phyloP scores from a whole-genome alignment of 305 asterid species.

The Fraxinus xanthoxyloides region DNA sequence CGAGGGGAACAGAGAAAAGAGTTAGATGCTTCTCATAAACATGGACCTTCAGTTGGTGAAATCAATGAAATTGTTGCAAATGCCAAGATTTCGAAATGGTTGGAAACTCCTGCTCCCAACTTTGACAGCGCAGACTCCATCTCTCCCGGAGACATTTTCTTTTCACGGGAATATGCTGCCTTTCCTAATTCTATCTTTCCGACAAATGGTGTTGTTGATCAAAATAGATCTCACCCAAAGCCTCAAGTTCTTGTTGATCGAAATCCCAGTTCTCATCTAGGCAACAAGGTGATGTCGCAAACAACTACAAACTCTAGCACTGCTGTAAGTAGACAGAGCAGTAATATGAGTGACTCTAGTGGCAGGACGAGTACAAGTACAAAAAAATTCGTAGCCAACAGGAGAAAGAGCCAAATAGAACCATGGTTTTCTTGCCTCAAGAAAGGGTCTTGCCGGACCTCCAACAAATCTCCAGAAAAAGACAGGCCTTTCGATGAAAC shows the following conservation, averaged over 20 bases:
- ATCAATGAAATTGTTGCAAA: slow-evolving; percentile 70
- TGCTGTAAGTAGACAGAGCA: slow-evolving; percentile 56
- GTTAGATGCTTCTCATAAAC: slow-evolving; percentile 28
- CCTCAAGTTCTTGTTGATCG: slow-evolving; percentile 34
- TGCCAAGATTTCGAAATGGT: slow-evolving; percentile 40
- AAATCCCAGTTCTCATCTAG: slow-evolving; percentile 24
- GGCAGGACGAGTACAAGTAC: slow-evolving; percentile 55
- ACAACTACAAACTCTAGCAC: slow-evolving; percentile 33
- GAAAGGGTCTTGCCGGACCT: slow-evolving; percentile 61
- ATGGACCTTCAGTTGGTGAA: slow-evolving; percentile 56
- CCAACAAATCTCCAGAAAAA: slow-evolving; percentile 58
- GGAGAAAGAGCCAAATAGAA: slow-evolving; percentile 52
- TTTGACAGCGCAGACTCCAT: slow-evolving; percentile 54
- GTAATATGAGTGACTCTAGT: slow-evolving; percentile 51
- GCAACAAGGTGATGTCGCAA: slow-evolving; percentile 27
- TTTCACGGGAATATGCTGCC: slow-evolving; percentile 43
- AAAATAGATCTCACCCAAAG: slow-evolving; percentile 28
- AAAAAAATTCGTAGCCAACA: slow-evolving; percentile 48
- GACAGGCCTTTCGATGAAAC: slow-evolving; percentile 61
- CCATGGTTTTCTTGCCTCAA: slow-evolving; percentile 72
- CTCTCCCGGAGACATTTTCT: slow-evolving; percentile 65
- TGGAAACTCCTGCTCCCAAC: slow-evolving; percentile 19
- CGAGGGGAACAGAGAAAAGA: slow-evolving; percentile 43
- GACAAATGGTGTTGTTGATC: slow-evolving; percentile 22
- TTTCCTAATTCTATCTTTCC: slow-evolving; percentile 17